A percentile compares a stretch with the other conserved stretches of the same genome.
Conservation (phyloP, 2,329 filamentous ascomycete genomes). For the Pseudogymnoascus sp. region DNA sequence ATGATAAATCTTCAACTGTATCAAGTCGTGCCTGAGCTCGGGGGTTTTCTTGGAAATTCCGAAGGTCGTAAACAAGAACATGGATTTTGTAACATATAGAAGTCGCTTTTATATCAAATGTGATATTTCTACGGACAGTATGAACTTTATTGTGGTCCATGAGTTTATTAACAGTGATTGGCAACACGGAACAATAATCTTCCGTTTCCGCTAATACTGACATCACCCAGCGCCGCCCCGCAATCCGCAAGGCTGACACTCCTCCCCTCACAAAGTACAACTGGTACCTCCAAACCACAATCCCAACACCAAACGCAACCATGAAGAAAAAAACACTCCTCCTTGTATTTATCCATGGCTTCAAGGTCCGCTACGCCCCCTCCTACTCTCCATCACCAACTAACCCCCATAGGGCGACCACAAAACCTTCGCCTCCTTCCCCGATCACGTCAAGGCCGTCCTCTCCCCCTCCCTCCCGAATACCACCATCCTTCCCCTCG, state of each 20-base stretch:
- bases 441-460: constrained; percentile 58
- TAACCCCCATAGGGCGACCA: constrained; percentile 53
- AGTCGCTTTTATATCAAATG: not conserved
- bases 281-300: not conserved
- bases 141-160: not conserved
- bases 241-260: constrained; percentile 1
- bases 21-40: constrained; percentile 12
- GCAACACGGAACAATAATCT: not conserved
- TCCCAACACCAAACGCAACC: constrained; percentile 7
- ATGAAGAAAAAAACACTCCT: constrained; percentile 71
- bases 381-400: constrained; percentile 1
- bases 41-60: constrained; percentile 11
- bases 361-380: constrained; percentile 51
- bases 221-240: not conserved
- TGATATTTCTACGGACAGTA: not conserved
- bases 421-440: constrained; percentile 68
- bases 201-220: not conserved
- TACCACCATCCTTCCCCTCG: constrained; percentile 54
- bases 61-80: constrained; percentile 14
- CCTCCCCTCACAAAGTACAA: not conserved
- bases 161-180: not conserved
- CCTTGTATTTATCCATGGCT: constrained; percentile 79
- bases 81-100: constrained; percentile 10
- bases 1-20: constrained; percentile 11
- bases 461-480: constrained; percentile 59